These are phyloP conservation scores for Dendrobium huoshanense DNA, from an alignment of 106 monocot species.

Conservation along the genomic window DNA sequence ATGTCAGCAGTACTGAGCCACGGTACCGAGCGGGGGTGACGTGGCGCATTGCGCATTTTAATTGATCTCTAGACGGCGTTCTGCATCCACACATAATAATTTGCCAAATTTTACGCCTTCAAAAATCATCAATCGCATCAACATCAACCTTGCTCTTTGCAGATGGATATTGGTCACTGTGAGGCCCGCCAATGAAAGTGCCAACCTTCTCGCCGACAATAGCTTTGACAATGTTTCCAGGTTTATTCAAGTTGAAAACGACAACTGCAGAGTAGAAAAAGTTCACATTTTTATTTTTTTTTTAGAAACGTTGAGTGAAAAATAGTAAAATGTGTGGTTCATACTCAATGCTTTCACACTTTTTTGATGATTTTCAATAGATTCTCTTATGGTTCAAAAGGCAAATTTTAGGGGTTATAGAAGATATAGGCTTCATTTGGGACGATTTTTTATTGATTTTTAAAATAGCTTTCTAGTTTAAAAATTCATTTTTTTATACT, in stretches of 20 bases:
- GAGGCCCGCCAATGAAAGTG: constrained; percentile 36
- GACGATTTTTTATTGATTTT: too few relatives aligned
- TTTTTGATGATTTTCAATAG: too few relatives aligned
- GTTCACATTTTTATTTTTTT: not conserved
- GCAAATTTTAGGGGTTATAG: not conserved
- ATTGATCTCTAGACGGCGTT: too few relatives aligned
- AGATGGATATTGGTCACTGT: constrained; percentile 12
- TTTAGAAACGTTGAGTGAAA: not conserved
- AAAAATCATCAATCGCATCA: not conserved
- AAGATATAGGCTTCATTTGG: not conserved
- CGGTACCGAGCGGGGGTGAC: too few relatives aligned
- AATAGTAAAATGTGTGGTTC: too few relatives aligned
- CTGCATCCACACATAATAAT: too few relatives aligned
- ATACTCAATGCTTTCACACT: too few relatives aligned
- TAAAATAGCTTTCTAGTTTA: too few relatives aligned
- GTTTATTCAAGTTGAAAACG: constrained; percentile 66
- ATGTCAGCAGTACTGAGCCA: too few relatives aligned
- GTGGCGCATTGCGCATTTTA: too few relatives aligned
- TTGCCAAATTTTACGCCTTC: not conserved
- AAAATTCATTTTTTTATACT: too few relatives aligned
- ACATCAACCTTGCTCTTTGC: constrained; percentile 1
- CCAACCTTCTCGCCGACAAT: constrained; percentile 73
- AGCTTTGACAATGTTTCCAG: constrained; percentile 68
- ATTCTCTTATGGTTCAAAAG: too few relatives aligned
- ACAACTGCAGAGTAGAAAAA: constrained; percentile 39